Percentiles rank a stretch among this genome's conserved stretches.
Conservation (phyloP, 768 basidiomycete species). For the Fomitopsis serialis region DNA sequence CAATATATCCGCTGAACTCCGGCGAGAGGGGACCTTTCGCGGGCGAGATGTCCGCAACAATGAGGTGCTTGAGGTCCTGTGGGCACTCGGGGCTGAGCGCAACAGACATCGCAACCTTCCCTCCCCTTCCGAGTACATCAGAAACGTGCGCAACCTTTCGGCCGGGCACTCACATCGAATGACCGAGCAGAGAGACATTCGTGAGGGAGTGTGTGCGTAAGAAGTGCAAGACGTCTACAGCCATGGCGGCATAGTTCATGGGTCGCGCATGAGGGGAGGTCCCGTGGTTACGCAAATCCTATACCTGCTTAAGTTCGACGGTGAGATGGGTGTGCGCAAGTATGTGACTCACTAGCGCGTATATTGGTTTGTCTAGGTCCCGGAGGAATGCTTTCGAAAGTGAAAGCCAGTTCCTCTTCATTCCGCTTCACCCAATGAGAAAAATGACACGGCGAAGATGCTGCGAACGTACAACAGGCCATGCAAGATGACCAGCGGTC, state of each 20-base stretch:
- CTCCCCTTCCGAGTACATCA: constrained; percentile 58
- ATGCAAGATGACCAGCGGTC: constrained; percentile 29
- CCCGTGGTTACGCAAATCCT: constrained; percentile 93
- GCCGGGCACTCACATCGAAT: constrained; percentile 69
- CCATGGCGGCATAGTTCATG: constrained; percentile 78
- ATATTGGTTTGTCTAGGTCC: constrained; percentile 62
- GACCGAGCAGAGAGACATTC: constrained; percentile 74
- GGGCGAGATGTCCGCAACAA: constrained; percentile 83
- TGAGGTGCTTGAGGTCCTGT: constrained; percentile 43
- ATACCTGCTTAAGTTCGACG: neutral
- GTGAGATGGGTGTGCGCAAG: neutral
- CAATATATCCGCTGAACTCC: constrained; percentile 64
- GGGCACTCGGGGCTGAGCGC: constrained; percentile 48
- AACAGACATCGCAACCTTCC: constrained; percentile 74
- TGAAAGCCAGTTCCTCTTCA: constrained; percentile 86
- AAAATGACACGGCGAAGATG: neutral
- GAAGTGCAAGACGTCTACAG: constrained; percentile 69
- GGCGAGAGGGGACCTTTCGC: constrained; percentile 46
- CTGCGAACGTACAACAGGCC: constrained; percentile 30
- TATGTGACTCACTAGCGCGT: constrained; percentile 54
- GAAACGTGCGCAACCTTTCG: neutral
- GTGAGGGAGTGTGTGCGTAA: constrained; percentile 46
- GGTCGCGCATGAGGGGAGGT: constrained; percentile 68
- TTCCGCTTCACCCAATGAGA: constrained; percentile 48
- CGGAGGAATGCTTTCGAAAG: constrained; percentile 71